Conservation (phyloP, 306 rosid genomes). For the Prinsepia uniflora region DNA sequence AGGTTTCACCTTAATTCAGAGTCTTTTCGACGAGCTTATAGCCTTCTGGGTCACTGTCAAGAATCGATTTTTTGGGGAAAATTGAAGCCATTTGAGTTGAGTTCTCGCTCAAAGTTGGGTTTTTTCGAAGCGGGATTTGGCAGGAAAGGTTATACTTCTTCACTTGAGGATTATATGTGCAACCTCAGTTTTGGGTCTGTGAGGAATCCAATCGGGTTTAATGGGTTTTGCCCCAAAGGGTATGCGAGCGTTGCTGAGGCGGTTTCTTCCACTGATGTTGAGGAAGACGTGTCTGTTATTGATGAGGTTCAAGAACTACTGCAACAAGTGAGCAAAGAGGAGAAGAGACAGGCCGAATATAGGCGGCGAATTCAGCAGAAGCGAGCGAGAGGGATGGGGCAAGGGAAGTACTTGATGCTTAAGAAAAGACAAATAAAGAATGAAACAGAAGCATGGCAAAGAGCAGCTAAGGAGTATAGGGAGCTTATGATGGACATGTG, state of each 20-base stretch:
- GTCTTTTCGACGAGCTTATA: constrained; percentile 26
- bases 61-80: constrained; percentile 9
- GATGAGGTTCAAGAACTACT: constrained; percentile 48
- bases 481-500: constrained; percentile 93
- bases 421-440: constrained; percentile 71
- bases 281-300: constrained; percentile 50
- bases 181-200: constrained; percentile 23
- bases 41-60: constrained; percentile 27
- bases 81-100: constrained; percentile 22
- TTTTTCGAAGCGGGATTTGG: constrained; percentile 16
- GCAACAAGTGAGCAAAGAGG: constrained; percentile 50
- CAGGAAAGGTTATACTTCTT: constrained; percentile 13
- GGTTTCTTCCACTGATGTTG: constrained; percentile 56
- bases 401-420: constrained; percentile 38
- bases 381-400: constrained; percentile 36
- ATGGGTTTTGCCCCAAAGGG: constrained; percentile 38
- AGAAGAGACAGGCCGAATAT: constrained; percentile 26
- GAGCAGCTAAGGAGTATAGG: constrained; percentile 69
- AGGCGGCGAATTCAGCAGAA: constrained; percentile 26
- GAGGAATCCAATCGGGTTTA: constrained; percentile 22
- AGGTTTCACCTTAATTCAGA: constrained; percentile 20
- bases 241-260: constrained; percentile 65
- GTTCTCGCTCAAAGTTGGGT: constrained; percentile 20
- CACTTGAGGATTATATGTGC: constrained; percentile 5
- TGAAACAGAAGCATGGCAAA: constrained; percentile 88